Evolutionary conservation across 164 flowering plant genomes (phyloP), one percentile per base, ranked within the genome.

Genomic region (Aristolochia contorta): DNA sequence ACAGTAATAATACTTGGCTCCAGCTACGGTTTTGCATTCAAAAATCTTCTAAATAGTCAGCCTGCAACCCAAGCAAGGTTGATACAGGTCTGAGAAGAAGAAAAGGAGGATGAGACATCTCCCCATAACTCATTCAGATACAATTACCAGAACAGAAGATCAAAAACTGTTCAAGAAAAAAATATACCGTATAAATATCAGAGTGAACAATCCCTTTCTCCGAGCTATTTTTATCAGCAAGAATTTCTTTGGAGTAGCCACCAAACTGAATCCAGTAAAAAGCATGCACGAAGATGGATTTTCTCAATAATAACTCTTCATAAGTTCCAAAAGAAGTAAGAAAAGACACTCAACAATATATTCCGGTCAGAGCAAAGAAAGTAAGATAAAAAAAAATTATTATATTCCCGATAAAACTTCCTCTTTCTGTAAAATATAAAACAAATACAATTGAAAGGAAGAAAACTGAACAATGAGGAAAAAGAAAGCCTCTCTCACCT

Each of bases 121-220:
- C n/a, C n/a, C n/a, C n/a, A n/a, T n/a, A n/a, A n/a, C n/a, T n/a
- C n/a, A n/a, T n/a, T n/a, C n/a, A n/a, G n/a, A n/a, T n/a, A n/a
- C n/a, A n/a, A n/a, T n/a, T n/a, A n/a, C n/a, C n/a, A n/a, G n/a
- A n/a, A n/a, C n/a, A n/a, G n/a, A n/a, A n/a, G n/a, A n/a, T n/a
- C n/a, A n/a, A n/a, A n/a, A n/a, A n/a, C n/a, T n/a, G n/a, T n/a
- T n/a, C n/a, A n/a, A n/a, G n/a, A n/a, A n/a, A n/a, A n/a, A n/a
- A n/a, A n/a, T n/a, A n/a, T n/a, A n/a, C n/a, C n/a, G n/a, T n/a
- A n/a, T n/a, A n/a, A n/a, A 93, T 72, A 69, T 93, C 97, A 61
- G 99, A 66, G 70, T 93, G 97, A 71, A 90, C 91, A 66, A 74
- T 71, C 71, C 99, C 97, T 73, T 90, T 93, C 80, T 93, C 99